Conservation (phyloP, 2,329 filamentous ascomycete genomes). For the Talaromyces atroroseus region DNA sequence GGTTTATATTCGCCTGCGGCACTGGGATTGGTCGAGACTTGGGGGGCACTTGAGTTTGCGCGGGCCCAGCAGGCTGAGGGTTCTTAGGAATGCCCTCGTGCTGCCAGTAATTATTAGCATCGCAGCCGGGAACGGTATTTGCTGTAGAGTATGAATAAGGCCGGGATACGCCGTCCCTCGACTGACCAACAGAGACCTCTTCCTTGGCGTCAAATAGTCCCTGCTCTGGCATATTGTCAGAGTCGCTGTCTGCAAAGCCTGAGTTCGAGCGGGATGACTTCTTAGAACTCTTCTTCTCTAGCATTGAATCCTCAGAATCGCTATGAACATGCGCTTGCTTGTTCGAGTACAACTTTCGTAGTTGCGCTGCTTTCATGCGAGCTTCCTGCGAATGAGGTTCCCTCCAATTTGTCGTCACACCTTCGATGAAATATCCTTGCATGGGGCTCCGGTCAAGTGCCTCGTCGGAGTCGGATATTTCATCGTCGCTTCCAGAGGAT, state of each 20-base stretch:
- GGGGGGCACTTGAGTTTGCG: background rate
- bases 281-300: background rate
- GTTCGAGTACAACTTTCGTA: slow-evolving; percentile 27
- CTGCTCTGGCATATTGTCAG: slow-evolving; percentile 7
- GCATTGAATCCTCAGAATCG: slow-evolving; percentile 20
- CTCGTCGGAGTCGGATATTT: slow-evolving; percentile 16
- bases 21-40: slow-evolving; percentile 10
- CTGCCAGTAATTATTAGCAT: slow-evolving; percentile 10
- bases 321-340: slow-evolving; percentile 35
- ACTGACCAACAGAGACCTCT: background rate
- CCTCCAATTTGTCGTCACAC: slow-evolving; percentile 31
- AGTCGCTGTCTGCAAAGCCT: background rate
- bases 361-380: slow-evolving; percentile 24
- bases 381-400: slow-evolving; percentile 34
- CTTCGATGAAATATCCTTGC: slow-evolving; percentile 31
- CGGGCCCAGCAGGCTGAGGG: background rate
- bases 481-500: slow-evolving; percentile 21
- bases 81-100: background rate
- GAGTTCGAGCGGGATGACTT: background rate
- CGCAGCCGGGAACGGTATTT: slow-evolving; percentile 7
- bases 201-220: background rate
- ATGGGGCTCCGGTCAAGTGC: slow-evolving; percentile 15
- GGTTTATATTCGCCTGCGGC: slow-evolving; percentile 4
- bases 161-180: slow-evolving; percentile 1
- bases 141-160: slow-evolving; percentile 11